Base-by-base conservation (phyloP, 306 rosid species). In the Potentilla sterilis region DNA sequence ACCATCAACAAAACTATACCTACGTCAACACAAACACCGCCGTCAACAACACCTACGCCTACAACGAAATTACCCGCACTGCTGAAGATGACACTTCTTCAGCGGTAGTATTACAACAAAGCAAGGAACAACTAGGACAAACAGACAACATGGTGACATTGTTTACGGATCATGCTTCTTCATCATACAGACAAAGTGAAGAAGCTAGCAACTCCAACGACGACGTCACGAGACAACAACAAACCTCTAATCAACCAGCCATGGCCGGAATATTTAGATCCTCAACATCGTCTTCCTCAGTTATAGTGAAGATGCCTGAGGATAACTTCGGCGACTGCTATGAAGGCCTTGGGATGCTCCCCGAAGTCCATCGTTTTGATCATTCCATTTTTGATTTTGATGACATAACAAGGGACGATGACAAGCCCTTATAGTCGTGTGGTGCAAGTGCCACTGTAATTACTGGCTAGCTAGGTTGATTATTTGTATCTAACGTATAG, bases 291-390 rank as follows among this genome's bases (percentile, higher is more conserved):
- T 47, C 64, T n/a, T 24, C 74, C 24, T 69, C 79, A 12, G 16
- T 5, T 4, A 44, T 11, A 13, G 32, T 7, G 64, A 9, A 43
- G 76, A 46, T 4, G 32, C 5, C 3, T 2, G 58, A 52, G 28
- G 67, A 72, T 66, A 67, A 69, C 44, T 46, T 77, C 8, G 61
- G 77, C 12, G 75, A 70, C 13, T 77, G 51, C 46, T 86, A 35
- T 10, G 62, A 40, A 9, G 62, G 61, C 57, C 82, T 81, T 51
- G 86, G 54, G 19, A 73, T 40, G 19, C 72, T 80, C 19, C 73
- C 80, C 0, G 86, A 86, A 44, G 73, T 69, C 9, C 46, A 61
- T 18, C 55, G 5, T 6, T 48, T 69, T 11, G 42, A 57, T 3
- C 35, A 16, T 22, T 37, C 5, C 71, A 5, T 47, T 47, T 54